Evolutionary conservation across 2,329 filamentous ascomycete species (phyloP).

Genomic region (Neofusicoccum cordaticola): DNA sequence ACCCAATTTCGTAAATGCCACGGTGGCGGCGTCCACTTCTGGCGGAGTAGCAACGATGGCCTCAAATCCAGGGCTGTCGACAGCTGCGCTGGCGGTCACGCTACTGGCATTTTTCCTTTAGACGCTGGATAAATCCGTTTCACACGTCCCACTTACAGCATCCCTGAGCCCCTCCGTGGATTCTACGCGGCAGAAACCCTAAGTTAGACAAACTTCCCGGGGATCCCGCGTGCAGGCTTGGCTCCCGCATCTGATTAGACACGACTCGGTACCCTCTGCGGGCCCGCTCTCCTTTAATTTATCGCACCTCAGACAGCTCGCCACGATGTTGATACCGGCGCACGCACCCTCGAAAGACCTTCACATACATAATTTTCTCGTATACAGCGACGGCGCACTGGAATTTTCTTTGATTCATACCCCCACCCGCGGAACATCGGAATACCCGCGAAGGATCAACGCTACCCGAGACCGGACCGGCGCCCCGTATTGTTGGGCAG

Average conservation of each 20-base stretch:
- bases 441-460: neutral
- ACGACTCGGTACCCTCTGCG: conserved; percentile 2
- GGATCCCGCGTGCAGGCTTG: neutral
- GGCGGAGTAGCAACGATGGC: neutral
- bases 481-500: neutral
- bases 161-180: neutral
- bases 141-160: neutral
- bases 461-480: neutral
- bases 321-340: conserved; percentile 6
- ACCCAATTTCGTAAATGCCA: conserved; percentile 51
- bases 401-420: conserved; percentile 11
- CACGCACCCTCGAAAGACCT: neutral
- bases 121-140: neutral
- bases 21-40: conserved; percentile 42
- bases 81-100: conserved; percentile 2
- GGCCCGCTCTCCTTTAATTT: conserved; percentile 12
- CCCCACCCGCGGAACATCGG: neutral
- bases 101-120: conserved; percentile 5
- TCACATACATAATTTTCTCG: conserved; percentile 8
- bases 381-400: conserved; percentile 8
- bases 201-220: conserved; percentile 6
- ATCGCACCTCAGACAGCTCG: conserved; percentile 1
- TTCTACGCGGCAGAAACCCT: neutral
- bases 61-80: neutral
- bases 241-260: neutral